Conservation (phyloP, 2,329 filamentous ascomycete genomes). For the Cryphonectria carpinicola region DNA sequence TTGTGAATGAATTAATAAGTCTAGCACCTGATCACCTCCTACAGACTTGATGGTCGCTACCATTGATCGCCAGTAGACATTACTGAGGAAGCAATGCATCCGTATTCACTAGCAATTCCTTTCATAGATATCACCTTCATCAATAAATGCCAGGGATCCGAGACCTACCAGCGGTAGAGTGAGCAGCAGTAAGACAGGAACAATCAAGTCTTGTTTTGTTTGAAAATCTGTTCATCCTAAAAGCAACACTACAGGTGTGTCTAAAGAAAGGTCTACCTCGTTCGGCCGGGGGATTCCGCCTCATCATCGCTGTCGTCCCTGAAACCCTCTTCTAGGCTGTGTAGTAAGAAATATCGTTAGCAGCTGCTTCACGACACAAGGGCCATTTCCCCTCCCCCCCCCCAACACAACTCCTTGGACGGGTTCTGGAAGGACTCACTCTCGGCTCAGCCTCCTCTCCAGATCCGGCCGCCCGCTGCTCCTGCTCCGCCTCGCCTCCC, state of each 20-base stretch:
- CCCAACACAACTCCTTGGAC: too few species aligned
- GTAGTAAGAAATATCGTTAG: slow-evolving; percentile 18
- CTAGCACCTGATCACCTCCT: neutral
- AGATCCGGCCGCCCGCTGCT: slow-evolving; percentile 45
- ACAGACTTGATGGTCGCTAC: neutral
- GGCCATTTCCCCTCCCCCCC: too few species aligned
- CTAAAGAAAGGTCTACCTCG: slow-evolving; percentile 21
- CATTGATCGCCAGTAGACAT: neutral
- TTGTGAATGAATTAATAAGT: neutral
- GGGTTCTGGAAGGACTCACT: slow-evolving; percentile 52
- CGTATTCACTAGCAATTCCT: neutral
- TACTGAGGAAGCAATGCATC: neutral
- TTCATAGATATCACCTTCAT: neutral
- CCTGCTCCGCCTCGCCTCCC: slow-evolving; percentile 28
- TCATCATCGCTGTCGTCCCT: slow-evolving; percentile 74
- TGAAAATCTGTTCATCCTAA: neutral
- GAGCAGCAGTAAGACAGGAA: neutral
- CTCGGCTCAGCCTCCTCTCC: slow-evolving; percentile 71
- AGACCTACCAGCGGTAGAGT: neutral
- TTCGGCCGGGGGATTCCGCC: slow-evolving; percentile 20
- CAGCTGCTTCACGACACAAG: neutral
- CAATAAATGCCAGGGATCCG: neutral
- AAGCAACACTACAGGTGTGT: neutral
- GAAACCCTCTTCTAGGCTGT: slow-evolving; percentile 71
- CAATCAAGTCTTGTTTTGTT: neutral